phyloP scores from a whole-genome alignment of 2,329 filamentous ascomycete species.

The Alternaria sp. region DNA sequence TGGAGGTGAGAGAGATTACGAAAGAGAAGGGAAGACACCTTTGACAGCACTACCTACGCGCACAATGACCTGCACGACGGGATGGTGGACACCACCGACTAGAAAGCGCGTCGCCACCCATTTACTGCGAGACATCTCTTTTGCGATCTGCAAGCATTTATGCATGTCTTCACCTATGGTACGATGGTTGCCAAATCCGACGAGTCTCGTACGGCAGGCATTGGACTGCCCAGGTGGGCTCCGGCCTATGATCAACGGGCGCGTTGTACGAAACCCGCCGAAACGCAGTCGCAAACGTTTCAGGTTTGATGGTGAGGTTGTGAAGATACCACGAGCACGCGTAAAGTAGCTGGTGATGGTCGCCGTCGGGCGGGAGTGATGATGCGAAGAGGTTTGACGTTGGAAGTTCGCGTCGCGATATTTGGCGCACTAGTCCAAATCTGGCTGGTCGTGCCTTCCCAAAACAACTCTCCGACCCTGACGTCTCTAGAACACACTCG shows the following conservation, averaged over 20 bases:
- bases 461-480: neutral
- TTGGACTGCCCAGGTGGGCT: neutral
- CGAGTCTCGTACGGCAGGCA: neutral
- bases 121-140: neutral
- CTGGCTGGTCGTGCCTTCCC: neutral
- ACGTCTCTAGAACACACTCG: too few relatives aligned
- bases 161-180: neutral
- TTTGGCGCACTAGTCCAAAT: neutral
- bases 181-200: neutral
- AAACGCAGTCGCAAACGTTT: neutral
- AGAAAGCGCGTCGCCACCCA: neutral
- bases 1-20: neutral
- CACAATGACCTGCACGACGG: neutral
- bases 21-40: neutral
- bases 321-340: neutral
- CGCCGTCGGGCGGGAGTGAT: neutral
- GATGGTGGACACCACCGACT: neutral
- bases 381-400: neutral
- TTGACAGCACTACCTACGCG: neutral
- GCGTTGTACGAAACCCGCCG: neutral
- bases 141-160: neutral
- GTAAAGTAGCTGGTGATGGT: neutral
- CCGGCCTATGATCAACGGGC: neutral
- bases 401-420: neutral
- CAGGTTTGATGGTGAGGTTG: neutral